Percentiles rank a stretch among this genome's conserved stretches.
Conservation (phyloP, 164 flowering plant genomes). For the Buxus sempervirens region DNA sequence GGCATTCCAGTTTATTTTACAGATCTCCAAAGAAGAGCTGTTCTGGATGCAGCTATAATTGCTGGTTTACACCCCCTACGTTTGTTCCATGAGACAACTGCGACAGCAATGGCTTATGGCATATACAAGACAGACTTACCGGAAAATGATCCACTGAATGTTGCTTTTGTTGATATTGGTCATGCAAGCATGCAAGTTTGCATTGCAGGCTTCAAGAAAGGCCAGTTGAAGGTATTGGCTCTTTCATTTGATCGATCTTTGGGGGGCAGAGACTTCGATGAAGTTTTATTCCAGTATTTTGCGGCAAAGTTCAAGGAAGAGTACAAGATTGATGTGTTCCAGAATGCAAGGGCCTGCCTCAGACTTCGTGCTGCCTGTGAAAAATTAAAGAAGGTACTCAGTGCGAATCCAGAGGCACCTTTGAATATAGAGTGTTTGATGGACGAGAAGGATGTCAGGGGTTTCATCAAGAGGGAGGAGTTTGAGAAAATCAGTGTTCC, state of each 20-base stretch:
- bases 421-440: conserved; percentile 82
- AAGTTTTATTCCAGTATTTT: conserved; percentile 53
- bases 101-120: conserved; percentile 73
- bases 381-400: conserved; percentile 56
- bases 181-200: conserved; percentile 68
- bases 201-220: conserved; percentile 62
- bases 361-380: conserved; percentile 57
- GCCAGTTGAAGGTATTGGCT: conserved; percentile 55
- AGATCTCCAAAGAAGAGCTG: conserved; percentile 72
- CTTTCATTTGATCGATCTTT: conserved; percentile 52
- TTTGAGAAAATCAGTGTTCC: conserved; percentile 75
- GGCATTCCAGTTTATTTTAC: conserved; percentile 70
- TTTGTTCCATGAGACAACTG: conserved; percentile 59
- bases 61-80: conserved; percentile 69
- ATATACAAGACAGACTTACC: conserved; percentile 69
- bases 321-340: conserved; percentile 54
- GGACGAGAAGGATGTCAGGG: conserved; percentile 93
- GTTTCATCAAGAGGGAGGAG: conserved; percentile 80
- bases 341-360: conserved; percentile 60
- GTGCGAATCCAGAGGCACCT: conserved; percentile 91
- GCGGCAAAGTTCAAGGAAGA: conserved; percentile 54
- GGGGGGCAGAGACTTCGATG: conserved; percentile 73
- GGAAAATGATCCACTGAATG: conserved; percentile 53
- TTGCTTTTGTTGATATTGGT: conserved; percentile 63
- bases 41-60: conserved; percentile 66